Evolutionary conservation across 2,329 filamentous ascomycete genomes (phyloP), one percentile per base, ranked within the genome.

Genomic region (Fusarium longipes): DNA sequence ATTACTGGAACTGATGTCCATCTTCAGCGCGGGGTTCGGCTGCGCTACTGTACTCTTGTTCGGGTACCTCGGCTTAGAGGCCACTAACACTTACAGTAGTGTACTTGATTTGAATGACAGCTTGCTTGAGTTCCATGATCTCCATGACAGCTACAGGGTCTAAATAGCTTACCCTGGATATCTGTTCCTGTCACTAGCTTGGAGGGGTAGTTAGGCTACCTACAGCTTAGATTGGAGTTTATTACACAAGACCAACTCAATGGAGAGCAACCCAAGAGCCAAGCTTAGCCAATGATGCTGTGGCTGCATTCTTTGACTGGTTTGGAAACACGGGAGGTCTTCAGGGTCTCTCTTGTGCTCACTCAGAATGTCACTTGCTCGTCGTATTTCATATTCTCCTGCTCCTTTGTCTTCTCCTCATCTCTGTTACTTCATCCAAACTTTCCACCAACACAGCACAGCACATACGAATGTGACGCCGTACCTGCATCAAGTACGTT

Each of bases 1-100:
- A 33, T 44, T 32, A 30, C 30, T 18, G n/a, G n/a, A 8, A 27
- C 25, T 27, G 25, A 9, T 9, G 11, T 32, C 27, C 42, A 38
- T 44, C 44, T 56, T 50, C 63, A 71, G 57, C 71, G 71, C 71
- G 71, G 71, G 71, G 70, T 73, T 67, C 57, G 48, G 57, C 50
- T 56, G 60, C 69, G 56, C 69, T 67, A 70, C 53, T 50, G 32
- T 49, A 49, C 30, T 49, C 22, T 38, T 49, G 17, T 15, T 56
- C 53, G 42, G 57, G 57, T 58, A 57, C 47, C 42, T 63, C 53
- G 47, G 42, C 27, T 49, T 65, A 67, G 63, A 27, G 35, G 30
- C 63, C 40, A 52, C 60, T 68, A 51, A 51, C 36, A 42, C 17
- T 8, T 51, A 67, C 62, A 63, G 57, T 69, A 69, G 57, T n/a